These are phyloP conservation scores for Poronia punctata DNA, from an alignment of 495 filamentous ascomycete genomes.

Conservation along the genomic window DNA sequence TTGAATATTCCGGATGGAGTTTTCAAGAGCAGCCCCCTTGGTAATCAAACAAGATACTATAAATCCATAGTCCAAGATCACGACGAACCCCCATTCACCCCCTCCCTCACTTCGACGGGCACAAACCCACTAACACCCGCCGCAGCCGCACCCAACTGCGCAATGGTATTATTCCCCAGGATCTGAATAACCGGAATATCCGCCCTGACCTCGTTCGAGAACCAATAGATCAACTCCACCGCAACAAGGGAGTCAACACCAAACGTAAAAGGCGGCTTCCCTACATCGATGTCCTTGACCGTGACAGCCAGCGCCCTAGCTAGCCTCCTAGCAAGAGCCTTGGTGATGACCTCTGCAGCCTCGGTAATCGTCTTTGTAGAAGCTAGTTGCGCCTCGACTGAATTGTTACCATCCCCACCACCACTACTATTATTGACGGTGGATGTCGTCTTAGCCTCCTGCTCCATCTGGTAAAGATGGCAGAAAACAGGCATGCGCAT, in stretches of 20 bases:
- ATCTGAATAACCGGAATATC: constrained; percentile 31
- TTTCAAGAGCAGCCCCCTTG: too few species aligned
- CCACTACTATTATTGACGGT: neutral
- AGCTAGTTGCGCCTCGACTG: neutral
- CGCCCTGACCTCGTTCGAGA: constrained; percentile 29
- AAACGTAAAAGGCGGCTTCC: constrained; percentile 20
- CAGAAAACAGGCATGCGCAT: constrained; percentile 5
- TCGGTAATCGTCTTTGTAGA: neutral
- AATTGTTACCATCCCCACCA: neutral
- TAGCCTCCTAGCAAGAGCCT: constrained; percentile 23
- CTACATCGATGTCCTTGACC: constrained; percentile 28
- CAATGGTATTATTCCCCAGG: constrained; percentile 4
- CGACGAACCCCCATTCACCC: too few species aligned
- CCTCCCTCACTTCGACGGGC: too few species aligned
- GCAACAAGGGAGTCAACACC: constrained; percentile 36
- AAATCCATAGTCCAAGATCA: too few species aligned
- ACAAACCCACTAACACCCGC: constrained; percentile 4
- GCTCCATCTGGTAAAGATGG: constrained; percentile 9
- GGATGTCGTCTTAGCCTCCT: neutral
- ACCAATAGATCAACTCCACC: constrained; percentile 35
- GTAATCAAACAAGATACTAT: too few species aligned
- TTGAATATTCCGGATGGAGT: too few species aligned
- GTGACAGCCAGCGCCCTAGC: constrained; percentile 22
- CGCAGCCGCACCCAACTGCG: constrained; percentile 7
- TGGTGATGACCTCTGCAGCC: constrained; percentile 22